These are phyloP conservation scores for Globisporangium megalacanthum DNA, from an alignment of 352 stramenopile genomes.

Conservation along the genomic window DNA sequence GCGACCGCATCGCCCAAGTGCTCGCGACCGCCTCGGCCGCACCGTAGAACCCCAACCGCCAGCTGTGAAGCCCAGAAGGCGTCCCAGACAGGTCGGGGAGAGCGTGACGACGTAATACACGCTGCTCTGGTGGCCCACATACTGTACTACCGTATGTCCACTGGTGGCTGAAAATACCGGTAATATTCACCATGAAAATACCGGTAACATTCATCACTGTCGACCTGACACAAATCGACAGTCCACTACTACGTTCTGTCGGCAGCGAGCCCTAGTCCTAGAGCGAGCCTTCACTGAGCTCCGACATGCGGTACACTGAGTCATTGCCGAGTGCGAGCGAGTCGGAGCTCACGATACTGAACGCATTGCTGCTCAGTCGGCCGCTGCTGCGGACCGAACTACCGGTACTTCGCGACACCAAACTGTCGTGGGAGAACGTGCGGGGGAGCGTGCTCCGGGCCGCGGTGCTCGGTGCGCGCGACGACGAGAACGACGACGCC, in stretches of 20 bases:
- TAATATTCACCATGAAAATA: too few species aligned
- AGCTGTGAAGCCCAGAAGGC: constrained; percentile 8
- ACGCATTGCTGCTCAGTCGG: constrained; percentile 16
- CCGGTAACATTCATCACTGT: too few species aligned
- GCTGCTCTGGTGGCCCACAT: too few species aligned
- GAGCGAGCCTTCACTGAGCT: constrained; percentile 39
- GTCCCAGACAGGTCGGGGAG: neutral
- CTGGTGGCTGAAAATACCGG: too few species aligned
- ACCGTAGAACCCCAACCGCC: neutral
- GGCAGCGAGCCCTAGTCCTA: constrained; percentile 10
- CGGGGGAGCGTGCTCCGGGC: neutral
- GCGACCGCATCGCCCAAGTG: constrained; percentile 51
- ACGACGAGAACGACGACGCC: constrained; percentile 15
- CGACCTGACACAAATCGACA: too few species aligned
- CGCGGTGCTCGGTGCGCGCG: neutral
- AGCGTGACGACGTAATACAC: neutral
- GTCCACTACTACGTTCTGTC: too few species aligned
- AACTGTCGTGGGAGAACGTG: constrained; percentile 12
- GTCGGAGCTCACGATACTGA: constrained; percentile 16
- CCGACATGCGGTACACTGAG: constrained; percentile 20
- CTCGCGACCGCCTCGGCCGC: constrained; percentile 19
- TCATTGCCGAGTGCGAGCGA: constrained; percentile 12
- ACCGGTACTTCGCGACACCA: constrained; percentile 6
- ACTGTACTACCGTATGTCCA: too few species aligned
- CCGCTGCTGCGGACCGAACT: constrained; percentile 12